Percentiles rank a stretch among this genome's conserved stretches.
Conservation (phyloP, 1,139 yeast genomes). For the Zygotorulaspora mrakii region DNA sequence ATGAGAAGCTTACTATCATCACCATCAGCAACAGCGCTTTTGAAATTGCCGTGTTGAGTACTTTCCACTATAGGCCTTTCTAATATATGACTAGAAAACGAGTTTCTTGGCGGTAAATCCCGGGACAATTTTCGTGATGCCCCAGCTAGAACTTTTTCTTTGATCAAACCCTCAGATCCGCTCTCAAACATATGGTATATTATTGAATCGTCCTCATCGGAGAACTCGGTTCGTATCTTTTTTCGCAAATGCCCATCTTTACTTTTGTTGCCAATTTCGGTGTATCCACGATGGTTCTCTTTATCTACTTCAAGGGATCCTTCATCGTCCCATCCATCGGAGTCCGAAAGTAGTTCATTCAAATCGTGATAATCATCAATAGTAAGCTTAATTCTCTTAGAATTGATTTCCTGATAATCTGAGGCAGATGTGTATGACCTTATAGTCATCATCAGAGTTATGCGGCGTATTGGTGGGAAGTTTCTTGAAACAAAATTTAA, state of each 20-base stretch:
- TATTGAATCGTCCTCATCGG: constrained; percentile 17
- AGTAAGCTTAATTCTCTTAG: constrained; percentile 4
- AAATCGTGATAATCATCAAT: constrained; percentile 18
- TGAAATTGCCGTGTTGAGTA: constrained; percentile 9
- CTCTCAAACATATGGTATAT: constrained; percentile 12
- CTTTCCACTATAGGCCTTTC: constrained; percentile 12
- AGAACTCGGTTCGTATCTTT: constrained; percentile 9
- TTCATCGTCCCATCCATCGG: constrained; percentile 29
- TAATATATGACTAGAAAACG: constrained; percentile 11
- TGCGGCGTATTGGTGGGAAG: neutral
- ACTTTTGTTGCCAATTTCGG: neutral
- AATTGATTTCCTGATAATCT: constrained; percentile 3
- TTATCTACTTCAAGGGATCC: neutral
- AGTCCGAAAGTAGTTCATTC: constrained; percentile 27
- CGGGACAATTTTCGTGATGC: constrained; percentile 10
- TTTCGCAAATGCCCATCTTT: neutral
- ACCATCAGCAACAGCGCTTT: neutral
- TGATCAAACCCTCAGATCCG: constrained; percentile 4
- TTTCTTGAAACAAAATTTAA: neutral
- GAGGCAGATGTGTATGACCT: constrained; percentile 6
- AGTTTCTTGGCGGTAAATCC: constrained; percentile 9
- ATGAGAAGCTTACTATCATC: constrained; percentile 9
- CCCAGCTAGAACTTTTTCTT: constrained; percentile 11
- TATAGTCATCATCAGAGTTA: constrained; percentile 7
- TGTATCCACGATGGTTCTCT: neutral